Base-by-base conservation (phyloP, 495 filamentous ascomycete genomes). In the Bombardia bombarda region DNA sequence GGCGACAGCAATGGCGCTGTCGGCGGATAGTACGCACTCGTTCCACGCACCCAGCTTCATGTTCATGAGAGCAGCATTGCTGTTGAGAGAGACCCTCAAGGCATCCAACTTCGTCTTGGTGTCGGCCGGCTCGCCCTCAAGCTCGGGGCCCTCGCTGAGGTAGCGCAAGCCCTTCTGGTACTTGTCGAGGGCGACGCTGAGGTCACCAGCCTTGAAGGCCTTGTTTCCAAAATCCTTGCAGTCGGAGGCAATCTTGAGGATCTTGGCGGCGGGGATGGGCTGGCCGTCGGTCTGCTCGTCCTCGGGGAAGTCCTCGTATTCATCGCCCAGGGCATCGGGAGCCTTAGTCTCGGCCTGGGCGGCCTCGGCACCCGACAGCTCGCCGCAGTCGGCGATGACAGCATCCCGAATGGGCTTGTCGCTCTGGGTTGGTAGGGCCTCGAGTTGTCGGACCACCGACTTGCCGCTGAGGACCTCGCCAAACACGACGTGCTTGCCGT, bases 151-250 rank as follows among this genome's bases (percentile, higher is more conserved):
- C 66, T 96, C 89, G 60, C 89, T 87, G 46, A 96, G 66, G 57
- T 97, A 99, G 49, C 92, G 84, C 42, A 99, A 65, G n/a, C 78
- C 90, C 69, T 99, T 99, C 65, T 94, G 85, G 69, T 99, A 99
- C 70, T 99, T 99, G 32, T 85, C 85, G 19, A 97, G 70, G 9
- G 82, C 90, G 18, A 85, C 68, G 26, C 67, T 57, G 24, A 83
- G 57, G 52, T 95, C 74, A 19, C 77, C 75, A 14, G 59, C 65
- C 74, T 95, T 95, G 77, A 95, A 97, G 0, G 89, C 90, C 50
- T 76, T 77, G 69, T 94, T 96, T 40, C 90, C 90, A 52, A 84
- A 90, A 16, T 83, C 86, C 69, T 98, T 98, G 52, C 95, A 77
- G 50, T 86, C 84, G n/a, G 73, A 67, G 2, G 87, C 87, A 50